Conservation (phyloP, 1,139 yeast species). For the Zygotorulaspora mrakii region DNA sequence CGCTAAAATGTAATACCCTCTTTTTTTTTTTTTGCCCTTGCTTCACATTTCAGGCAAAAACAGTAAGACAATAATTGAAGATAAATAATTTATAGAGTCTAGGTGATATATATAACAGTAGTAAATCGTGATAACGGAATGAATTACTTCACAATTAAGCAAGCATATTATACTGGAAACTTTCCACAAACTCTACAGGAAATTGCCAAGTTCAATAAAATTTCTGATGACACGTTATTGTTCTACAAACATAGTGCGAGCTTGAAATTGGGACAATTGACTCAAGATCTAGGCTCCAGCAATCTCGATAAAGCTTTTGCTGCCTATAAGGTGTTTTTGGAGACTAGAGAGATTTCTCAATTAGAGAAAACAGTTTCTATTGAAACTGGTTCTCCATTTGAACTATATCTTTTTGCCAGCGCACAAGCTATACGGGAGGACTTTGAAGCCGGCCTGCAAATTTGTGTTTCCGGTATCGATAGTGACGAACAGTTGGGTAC, state of each 20-base stretch:
- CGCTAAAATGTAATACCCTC: no score
- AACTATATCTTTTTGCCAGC: conserved; percentile 29
- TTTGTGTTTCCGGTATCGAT: conserved; percentile 31
- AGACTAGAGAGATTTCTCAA: conserved; percentile 17
- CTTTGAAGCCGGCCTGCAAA: conserved; percentile 24
- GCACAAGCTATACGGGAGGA: conserved; percentile 30
- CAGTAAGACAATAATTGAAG: no score
- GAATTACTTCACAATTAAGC: conserved; percentile 35
- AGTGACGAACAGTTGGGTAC: conserved; percentile 25
- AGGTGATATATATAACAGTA: no score
- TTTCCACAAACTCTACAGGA: conserved; percentile 29
- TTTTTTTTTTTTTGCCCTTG: no score
- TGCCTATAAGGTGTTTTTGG: conserved; percentile 23
- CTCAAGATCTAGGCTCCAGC: conserved; percentile 13
- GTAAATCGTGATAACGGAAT: conserved; percentile 10
- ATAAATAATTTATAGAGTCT: no score
- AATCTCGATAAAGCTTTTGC: conserved; percentile 23
- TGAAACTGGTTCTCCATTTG: conserved; percentile 23
- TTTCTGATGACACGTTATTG: conserved; percentile 28
- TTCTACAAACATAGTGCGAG: conserved; percentile 31
- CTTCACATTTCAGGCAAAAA: no score
- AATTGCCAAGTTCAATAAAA: conserved; percentile 21
- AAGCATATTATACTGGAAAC: conserved; percentile 35
- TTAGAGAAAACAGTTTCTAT: conserved; percentile 18
- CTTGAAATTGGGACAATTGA: conserved; percentile 23